A percentile compares a stretch with the other conserved stretches of the same genome.
Evolutionary conservation across 331 rosid genomes (phyloP).

Genomic region (Malus hybrid): DNA sequence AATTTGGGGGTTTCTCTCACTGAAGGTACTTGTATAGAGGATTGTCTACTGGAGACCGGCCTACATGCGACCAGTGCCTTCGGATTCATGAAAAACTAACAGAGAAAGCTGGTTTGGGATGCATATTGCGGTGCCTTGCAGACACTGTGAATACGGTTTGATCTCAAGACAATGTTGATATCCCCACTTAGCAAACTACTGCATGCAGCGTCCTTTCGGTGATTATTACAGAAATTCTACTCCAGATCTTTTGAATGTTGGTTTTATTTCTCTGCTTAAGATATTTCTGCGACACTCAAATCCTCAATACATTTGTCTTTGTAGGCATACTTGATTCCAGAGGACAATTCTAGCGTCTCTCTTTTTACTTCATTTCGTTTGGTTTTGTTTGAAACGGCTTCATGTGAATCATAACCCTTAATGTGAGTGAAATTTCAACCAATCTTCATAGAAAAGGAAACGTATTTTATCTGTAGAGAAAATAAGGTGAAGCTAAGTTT

Average conservation of each 20-base stretch:
- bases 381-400: neutral
- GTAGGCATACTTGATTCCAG: neutral
- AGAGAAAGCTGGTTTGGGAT: constrained; percentile 87
- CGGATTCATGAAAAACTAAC: constrained; percentile 87
- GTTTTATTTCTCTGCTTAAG: neutral
- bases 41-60: constrained; percentile 92
- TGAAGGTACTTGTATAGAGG: constrained; percentile 92
- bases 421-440: neutral
- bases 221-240: neutral
- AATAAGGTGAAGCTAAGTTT: neutral
- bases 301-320: neutral
- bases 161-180: constrained; percentile 9
- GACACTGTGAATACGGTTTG: constrained; percentile 78
- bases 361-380: neutral
- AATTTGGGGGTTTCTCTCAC: constrained; percentile 4
- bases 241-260: neutral
- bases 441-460: neutral
- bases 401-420: neutral
- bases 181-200: neutral
- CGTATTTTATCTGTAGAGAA: neutral
- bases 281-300: neutral
- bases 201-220: neutral
- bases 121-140: constrained; percentile 80
- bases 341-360: neutral
- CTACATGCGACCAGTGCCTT: constrained; percentile 93